A percentile compares a stretch with the other conserved stretches of the same genome.
phyloP scores from a whole-genome alignment of 176 grass and related monocot species.

The Zea mays region Zm-B73-REFERENCE-NAM-5.0 NC_050104.1:3718001-3718500 shows the following conservation, averaged over 20 bases:
- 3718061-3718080: slow-evolving; percentile 37
- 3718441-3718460: background rate
- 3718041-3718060: slow-evolving; percentile 38
- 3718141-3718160: background rate
- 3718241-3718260: background rate
- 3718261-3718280: slow-evolving; percentile 8
- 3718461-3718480: too few relatives aligned
- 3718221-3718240: background rate
- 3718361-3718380: background rate
- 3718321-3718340: background rate
- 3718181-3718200: slow-evolving; percentile 1
- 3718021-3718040: slow-evolving; percentile 2
- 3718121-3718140: background rate
- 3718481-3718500: too few relatives aligned
- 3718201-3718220: background rate
- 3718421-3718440: background rate
- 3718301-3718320: background rate
- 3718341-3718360: background rate
- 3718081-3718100: slow-evolving; percentile 36
- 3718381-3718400: background rate
- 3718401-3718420: background rate
- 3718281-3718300: background rate
- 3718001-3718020: too few relatives aligned
- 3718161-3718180: background rate
- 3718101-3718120: slow-evolving; percentile 6